These are phyloP conservation scores for Kwoniella botswanensis DNA, from an alignment of 768 basidiomycete genomes.

Conservation along the genomic window DNA sequence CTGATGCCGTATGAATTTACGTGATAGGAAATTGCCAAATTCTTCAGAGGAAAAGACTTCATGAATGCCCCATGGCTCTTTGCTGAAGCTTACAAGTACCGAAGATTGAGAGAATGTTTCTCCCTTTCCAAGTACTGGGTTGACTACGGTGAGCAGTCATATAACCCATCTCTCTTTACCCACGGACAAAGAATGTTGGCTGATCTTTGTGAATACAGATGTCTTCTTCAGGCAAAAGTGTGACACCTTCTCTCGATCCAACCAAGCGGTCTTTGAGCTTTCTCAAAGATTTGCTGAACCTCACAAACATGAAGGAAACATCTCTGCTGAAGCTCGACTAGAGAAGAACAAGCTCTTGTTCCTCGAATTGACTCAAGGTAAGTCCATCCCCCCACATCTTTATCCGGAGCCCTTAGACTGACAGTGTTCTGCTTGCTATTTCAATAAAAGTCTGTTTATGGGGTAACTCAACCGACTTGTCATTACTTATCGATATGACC, in stretches of 20 bases:
- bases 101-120: slow-evolving; percentile 83
- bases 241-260: slow-evolving; percentile 91
- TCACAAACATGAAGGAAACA: slow-evolving; percentile 67
- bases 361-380: slow-evolving; percentile 79
- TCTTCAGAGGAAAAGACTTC: slow-evolving; percentile 74
- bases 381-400: slow-evolving; percentile 36
- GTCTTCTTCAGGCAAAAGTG: slow-evolving; percentile 96
- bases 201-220: slow-evolving; percentile 55
- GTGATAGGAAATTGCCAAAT: slow-evolving; percentile 78
- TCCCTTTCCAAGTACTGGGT: slow-evolving; percentile 87
- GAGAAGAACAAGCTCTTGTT: slow-evolving; percentile 76
- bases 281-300: slow-evolving; percentile 89
- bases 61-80: slow-evolving; percentile 98
- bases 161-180: neutral
- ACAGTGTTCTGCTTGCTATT: too few relatives aligned
- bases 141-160: slow-evolving; percentile 65
- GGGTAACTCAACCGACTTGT: slow-evolving; percentile 96
- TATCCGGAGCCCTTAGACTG: neutral
- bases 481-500: slow-evolving; percentile 93
- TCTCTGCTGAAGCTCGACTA: slow-evolving; percentile 62
- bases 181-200: neutral
- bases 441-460: slow-evolving; percentile 76
- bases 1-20: neutral
- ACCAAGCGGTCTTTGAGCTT: slow-evolving; percentile 90
- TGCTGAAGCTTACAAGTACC: slow-evolving; percentile 73